Evolutionary conservation across 192 early-diverging fungal species (phyloP), one percentile per base, ranked within the genome.

Genomic region (Backusella circina): DNA sequence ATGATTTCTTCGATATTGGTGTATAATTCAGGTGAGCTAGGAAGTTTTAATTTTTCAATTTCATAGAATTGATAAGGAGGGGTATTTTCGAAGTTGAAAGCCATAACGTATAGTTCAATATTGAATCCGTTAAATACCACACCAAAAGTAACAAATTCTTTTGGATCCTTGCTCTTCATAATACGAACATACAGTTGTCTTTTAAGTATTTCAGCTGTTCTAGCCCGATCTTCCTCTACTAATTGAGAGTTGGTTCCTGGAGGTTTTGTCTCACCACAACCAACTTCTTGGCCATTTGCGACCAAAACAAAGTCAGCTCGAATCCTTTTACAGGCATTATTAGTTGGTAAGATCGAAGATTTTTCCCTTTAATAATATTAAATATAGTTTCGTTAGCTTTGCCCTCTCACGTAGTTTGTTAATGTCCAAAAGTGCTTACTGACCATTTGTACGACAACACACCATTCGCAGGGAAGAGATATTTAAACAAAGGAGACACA

Each of bases 381-480:
- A 70, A 26, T 47, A 70, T 41, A 15, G 23, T 44, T 70, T 70
- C n/a, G 67, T 36, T 21, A 68, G 54, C 54, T 57, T 57, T 57
- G 54, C 67, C 36, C 33, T 68, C 15, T 5, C 12, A 68, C 33
- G 39, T 47, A 47, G 21, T 70, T 70, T 35, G 28, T 66, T 32
- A 6, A 66, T 32, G 18, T 70, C 30, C 23, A 21, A 70, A 70
- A 44, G n/a, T 26, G 18, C 38, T 69, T 47, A 70, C 69, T 47
- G 26, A 65, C 64, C 64, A 70, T 44, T 70, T 70, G 28, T 26
- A 44, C 7, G 37, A 47, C n/a, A 70, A 6, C 21, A 47, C 21
- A 47, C 39, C 69, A 21, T 70, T 70, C 69, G 39, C 39, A 70
- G 69, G 69, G 39, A 70, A 70, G 39, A 70, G 18, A 47, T 70